Evolutionary conservation across 2,329 filamentous ascomycete genomes (phyloP).

Genomic region (Onygenales sp.): DNA sequence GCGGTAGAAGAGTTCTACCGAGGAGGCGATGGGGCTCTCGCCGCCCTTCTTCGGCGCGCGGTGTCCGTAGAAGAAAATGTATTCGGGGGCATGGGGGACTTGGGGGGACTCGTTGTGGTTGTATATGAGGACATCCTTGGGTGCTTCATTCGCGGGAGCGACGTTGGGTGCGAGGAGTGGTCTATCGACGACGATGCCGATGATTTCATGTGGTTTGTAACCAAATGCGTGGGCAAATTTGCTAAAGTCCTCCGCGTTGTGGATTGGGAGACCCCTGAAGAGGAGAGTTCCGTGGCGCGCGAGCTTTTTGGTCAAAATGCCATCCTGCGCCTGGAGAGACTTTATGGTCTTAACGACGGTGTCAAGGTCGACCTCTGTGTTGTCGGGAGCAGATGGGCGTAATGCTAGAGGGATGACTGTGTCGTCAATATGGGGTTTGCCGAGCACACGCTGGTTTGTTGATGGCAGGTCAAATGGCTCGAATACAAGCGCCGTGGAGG

Average conservation of each 20-base stretch:
- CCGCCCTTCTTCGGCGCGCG: background rate
- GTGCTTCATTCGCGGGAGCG: constrained; percentile 40
- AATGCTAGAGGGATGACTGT: constrained; percentile 34
- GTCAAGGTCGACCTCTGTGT: constrained; percentile 21
- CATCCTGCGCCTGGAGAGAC: constrained; percentile 24
- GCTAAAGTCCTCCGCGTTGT: constrained; percentile 17
- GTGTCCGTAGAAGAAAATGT: constrained; percentile 40
- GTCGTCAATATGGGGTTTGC: constrained; percentile 28
- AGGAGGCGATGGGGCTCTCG: constrained; percentile 36
- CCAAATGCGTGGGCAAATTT: constrained; percentile 42
- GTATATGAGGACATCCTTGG: constrained; percentile 10
- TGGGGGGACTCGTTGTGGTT: constrained; percentile 17
- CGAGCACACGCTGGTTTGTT: constrained; percentile 20
- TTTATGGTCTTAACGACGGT: constrained; percentile 29
- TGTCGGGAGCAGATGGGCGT: constrained; percentile 16
- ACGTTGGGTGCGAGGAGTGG: constrained; percentile 37
- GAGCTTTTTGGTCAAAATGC: constrained; percentile 31
- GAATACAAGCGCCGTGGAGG: constrained; percentile 19
- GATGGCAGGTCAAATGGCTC: constrained; percentile 31
- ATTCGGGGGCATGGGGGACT: constrained; percentile 43
- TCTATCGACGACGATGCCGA: constrained; percentile 41
- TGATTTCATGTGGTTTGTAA: constrained; percentile 40
- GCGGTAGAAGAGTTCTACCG: constrained; percentile 37
- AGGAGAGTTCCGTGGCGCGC: constrained; percentile 38
- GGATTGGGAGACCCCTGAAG: background rate